Evolutionary conservation across 768 basidiomycete genomes (phyloP).

Genomic region (Gelatoporia subvermispora): DNA sequence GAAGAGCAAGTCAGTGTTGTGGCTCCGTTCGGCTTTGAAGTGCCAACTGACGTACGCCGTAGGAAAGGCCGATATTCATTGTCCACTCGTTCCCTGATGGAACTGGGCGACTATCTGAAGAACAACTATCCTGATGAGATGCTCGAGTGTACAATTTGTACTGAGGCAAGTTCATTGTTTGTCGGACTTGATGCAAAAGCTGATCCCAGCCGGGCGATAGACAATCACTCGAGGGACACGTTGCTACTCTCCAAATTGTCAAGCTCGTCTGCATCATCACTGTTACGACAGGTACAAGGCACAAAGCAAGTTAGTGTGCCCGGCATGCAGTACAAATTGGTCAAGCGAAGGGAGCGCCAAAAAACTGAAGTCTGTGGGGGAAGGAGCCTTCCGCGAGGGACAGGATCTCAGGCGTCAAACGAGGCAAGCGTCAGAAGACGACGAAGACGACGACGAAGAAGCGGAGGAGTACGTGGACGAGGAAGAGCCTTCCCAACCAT

Average conservation of each 20-base stretch:
- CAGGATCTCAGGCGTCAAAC: constrained; percentile 36
- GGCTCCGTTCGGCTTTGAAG: not conserved
- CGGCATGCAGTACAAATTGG: constrained; percentile 59
- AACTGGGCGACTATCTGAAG: constrained; percentile 70
- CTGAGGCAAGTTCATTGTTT: constrained; percentile 43
- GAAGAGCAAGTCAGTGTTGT: constrained; percentile 60
- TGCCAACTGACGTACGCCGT: constrained; percentile 2
- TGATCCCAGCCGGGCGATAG: constrained; percentile 28
- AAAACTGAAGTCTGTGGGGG: constrained; percentile 56
- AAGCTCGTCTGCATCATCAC: constrained; percentile 56
- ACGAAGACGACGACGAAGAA: constrained; percentile 41
- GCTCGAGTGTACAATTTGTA: constrained; percentile 69
- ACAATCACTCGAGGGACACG: constrained; percentile 64
- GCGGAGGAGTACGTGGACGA: constrained; percentile 32
- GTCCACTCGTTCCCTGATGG: constrained; percentile 67
- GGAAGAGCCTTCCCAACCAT: constrained; percentile 15
- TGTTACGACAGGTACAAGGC: constrained; percentile 54
- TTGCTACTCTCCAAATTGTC: constrained; percentile 60
- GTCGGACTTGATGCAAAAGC: not conserved
- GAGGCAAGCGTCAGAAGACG: constrained; percentile 21
- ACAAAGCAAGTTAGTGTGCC: constrained; percentile 43
- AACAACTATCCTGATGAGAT: constrained; percentile 67
- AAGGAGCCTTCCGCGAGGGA: constrained; percentile 59
- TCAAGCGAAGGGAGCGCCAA: constrained; percentile 41
- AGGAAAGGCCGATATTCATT: constrained; percentile 67